A percentile compares a stretch with the other conserved stretches of the same genome.
Conservation (phyloP, 2,329 filamentous ascomycete species). For the Aspergillus novofumigatus region DNA sequence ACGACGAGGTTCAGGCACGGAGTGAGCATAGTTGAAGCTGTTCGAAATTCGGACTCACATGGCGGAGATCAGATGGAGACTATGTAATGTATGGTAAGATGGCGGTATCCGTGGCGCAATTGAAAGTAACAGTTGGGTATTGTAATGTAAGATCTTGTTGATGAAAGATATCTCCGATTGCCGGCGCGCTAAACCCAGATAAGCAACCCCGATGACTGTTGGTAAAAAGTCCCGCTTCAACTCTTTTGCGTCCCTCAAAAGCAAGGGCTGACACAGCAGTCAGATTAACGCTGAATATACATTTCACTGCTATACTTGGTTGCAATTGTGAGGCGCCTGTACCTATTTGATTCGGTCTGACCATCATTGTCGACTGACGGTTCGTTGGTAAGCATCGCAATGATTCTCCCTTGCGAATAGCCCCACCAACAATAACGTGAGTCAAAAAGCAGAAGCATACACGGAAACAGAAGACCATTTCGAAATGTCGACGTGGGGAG, state of each 20-base stretch:
- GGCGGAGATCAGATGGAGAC: not conserved
- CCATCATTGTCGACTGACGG: not conserved
- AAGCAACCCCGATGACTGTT: conserved; percentile 10
- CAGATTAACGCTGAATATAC: too few relatives aligned
- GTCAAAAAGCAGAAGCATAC: not conserved
- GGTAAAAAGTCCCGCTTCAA: not conserved
- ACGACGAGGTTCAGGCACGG: not conserved
- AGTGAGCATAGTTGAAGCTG: not conserved
- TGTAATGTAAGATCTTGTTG: not conserved
- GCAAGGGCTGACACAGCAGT: not conserved
- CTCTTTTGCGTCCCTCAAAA: not conserved
- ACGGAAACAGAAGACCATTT: conserved; percentile 10
- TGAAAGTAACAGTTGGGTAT: not conserved
- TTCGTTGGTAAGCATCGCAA: not conserved
- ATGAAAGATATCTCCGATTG: conserved; percentile 16
- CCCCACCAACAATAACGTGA: not conserved
- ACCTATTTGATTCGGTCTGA: too few relatives aligned
- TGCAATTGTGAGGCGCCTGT: too few relatives aligned
- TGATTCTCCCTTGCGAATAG: not conserved
- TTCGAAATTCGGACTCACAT: not conserved
- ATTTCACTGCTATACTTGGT: too few relatives aligned
- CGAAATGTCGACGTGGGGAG: conserved; percentile 82
- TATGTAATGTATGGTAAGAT: not conserved
- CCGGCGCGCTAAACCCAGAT: conserved; percentile 25
- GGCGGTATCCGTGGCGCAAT: not conserved